A percentile compares a stretch with the other conserved stretches of the same genome.
phyloP scores from a whole-genome alignment of 495 filamentous ascomycete genomes.

The Hyaloscypha finlandica region DNA sequence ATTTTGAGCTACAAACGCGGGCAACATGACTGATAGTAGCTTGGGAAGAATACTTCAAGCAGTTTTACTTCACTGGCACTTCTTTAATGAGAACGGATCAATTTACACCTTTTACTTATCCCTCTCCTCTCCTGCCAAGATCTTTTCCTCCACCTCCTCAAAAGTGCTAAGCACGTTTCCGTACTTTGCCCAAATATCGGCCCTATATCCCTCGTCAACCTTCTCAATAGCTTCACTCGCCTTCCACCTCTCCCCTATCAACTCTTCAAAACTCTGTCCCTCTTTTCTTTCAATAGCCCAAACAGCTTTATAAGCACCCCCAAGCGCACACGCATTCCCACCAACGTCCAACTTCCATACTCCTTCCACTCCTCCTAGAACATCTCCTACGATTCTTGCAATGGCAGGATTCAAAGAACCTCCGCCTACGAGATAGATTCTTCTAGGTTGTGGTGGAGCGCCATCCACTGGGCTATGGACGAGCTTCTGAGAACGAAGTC shows the following conservation, averaged over 20 bases:
- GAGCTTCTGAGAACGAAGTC: conserved; percentile 76
- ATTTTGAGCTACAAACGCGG: too few relatives aligned
- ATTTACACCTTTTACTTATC: neutral
- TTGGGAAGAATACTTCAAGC: too few relatives aligned
- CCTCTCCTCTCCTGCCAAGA: conserved; percentile 55
- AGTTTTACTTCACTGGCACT: too few relatives aligned
- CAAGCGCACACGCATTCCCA: conserved; percentile 93
- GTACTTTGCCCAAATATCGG: conserved; percentile 73
- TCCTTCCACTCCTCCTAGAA: conserved; percentile 85
- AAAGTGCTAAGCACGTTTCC: conserved; percentile 76
- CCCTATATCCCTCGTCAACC: conserved; percentile 79
- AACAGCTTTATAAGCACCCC: conserved; percentile 94
- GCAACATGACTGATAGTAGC: too few relatives aligned
- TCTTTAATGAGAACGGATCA: neutral
- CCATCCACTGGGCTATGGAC: conserved; percentile 53
- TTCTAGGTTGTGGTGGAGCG: conserved; percentile 79
- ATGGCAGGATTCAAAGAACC: conserved; percentile 88
- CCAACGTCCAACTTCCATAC: conserved; percentile 91
- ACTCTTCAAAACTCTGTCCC: conserved; percentile 81
- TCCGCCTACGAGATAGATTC: conserved; percentile 92
- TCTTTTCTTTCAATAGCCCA: conserved; percentile 76
- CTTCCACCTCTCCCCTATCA: conserved; percentile 79
- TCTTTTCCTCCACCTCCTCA: conserved; percentile 71
- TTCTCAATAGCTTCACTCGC: conserved; percentile 80
- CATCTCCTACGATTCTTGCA: conserved; percentile 74